Base-by-base conservation (phyloP, 1,139 yeast genomes). In the Protomyces gravidus region DNA sequence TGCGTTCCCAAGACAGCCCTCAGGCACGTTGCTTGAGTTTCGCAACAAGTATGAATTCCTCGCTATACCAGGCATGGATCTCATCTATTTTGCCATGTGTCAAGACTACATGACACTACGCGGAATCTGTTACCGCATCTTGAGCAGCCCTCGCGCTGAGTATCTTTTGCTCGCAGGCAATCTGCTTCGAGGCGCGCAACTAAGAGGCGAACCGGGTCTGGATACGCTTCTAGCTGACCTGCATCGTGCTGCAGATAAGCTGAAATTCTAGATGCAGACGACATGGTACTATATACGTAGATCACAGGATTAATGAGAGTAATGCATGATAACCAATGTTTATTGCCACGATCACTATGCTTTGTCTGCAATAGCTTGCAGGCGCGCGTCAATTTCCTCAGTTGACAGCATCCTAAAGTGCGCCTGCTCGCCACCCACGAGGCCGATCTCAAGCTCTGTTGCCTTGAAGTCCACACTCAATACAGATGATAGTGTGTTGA, bases 331-430 rank as follows among this genome's bases (percentile, higher is more conserved):
- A 30, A n/a, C n/a, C 7, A 30, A 30, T 30, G 11, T 13, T 15
- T 30, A 13, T 30, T 13, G 4, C n/a, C n/a, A 28, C 32, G 32
- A 13, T 13, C 36, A 13, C 68, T 78, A 92, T 76, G 92, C 98
- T 75, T 88, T 92, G 75, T 92, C 98, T 59, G 98, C 97, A 72
- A 92, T 89, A 25, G 96, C 81, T 45, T 90, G 87, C 69, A 92
- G 78, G 70, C 98, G 80, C 74, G 89, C 96, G 71, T 92, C 98
- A 68, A 92, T 89, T 73, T 92, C 95, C 50, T 89, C 96, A 6
- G 86, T 80, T 13, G 84, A 77, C 69, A 92, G 80, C 51, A 82
- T 79, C 66, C 84, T 80, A 76, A 92, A 92, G 5, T 17, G 26
- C 27, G 17, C 33, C 17, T 33, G 32, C 5, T 36, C 49, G n/a